phyloP scores from a whole-genome alignment of 192 early-diverging fungal genomes.

The Entomortierella lignicola region DNA sequence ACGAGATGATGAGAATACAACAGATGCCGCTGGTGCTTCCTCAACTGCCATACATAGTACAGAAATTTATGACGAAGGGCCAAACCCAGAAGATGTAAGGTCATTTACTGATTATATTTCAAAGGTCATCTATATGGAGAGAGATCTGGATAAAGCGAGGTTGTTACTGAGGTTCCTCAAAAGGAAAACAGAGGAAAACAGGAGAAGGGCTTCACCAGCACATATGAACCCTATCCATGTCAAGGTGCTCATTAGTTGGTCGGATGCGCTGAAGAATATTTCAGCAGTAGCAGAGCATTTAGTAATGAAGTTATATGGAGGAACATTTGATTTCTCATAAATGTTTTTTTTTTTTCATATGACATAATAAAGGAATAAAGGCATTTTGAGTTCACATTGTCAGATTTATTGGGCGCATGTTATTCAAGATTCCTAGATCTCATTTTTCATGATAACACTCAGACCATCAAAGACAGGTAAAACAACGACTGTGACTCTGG shows the following conservation, averaged over 20 bases:
- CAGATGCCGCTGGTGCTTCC: not conserved
- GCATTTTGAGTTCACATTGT: too few relatives aligned
- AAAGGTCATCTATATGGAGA: conserved; percentile 39
- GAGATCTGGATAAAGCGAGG: conserved; percentile 36
- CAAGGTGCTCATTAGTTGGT: conserved; percentile 17
- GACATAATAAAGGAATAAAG: too few relatives aligned
- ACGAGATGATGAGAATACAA: not conserved
- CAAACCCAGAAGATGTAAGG: conserved; percentile 45
- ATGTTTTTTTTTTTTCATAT: too few relatives aligned
- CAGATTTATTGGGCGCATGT: too few relatives aligned
- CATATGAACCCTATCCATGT: not conserved
- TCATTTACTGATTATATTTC: conserved; percentile 39
- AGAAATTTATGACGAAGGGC: conserved; percentile 36
- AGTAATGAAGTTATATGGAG: conserved; percentile 24
- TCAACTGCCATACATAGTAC: not conserved
- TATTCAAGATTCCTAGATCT: too few relatives aligned
- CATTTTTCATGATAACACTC: conserved; percentile 41
- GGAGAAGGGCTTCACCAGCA: not conserved
- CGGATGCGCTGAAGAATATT: conserved; percentile 12
- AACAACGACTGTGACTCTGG: conserved; percentile 65
- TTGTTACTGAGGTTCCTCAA: conserved; percentile 23
- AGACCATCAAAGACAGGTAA: conserved; percentile 77
- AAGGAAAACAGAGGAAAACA: conserved; percentile 31
- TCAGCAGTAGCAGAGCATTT: not conserved
- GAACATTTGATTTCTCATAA: conserved; percentile 8